Conservation (phyloP, 2,329 filamentous ascomycete species). For the Hypoxylon rubiginosum region DNA sequence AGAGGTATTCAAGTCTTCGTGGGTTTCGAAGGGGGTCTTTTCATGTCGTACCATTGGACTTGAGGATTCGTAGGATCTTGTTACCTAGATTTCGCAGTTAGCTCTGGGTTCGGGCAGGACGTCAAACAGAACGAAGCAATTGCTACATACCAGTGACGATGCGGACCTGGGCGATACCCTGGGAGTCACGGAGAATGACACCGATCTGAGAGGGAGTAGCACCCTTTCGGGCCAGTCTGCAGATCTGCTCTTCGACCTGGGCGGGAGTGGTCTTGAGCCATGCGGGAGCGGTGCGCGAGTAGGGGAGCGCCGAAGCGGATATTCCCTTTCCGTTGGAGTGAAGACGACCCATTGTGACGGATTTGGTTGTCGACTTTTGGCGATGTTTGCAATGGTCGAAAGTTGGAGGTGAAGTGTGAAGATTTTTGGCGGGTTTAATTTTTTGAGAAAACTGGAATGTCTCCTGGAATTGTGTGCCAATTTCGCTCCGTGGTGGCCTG, state of each 20-base stretch:
- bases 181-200: constrained; percentile 97
- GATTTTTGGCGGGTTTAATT: constrained; percentile 40
- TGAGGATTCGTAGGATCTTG: constrained; percentile 99
- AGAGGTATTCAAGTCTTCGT: constrained; percentile 39
- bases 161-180: constrained; percentile 98
- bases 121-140: not conserved
- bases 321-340: constrained; percentile 99
- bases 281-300: constrained; percentile 90
- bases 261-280: constrained; percentile 99
- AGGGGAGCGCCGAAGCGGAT: constrained; percentile 93
- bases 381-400: constrained; percentile 26
- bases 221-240: constrained; percentile 99
- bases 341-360: constrained; percentile 90
- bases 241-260: constrained; percentile 99
- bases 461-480: constrained; percentile 44
- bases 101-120: not conserved
- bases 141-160: constrained; percentile 87
- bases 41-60: constrained; percentile 89
- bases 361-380: constrained; percentile 53
- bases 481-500: constrained; percentile 36
- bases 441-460: constrained; percentile 33
- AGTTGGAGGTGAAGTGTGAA: constrained; percentile 39
- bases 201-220: constrained; percentile 98
- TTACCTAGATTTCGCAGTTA: constrained; percentile 74
- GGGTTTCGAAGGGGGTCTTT: constrained; percentile 31